These are phyloP conservation scores for Ogataea hybrid DNA, from an alignment of 1,139 yeast genomes.

Conservation along the genomic window DNA sequence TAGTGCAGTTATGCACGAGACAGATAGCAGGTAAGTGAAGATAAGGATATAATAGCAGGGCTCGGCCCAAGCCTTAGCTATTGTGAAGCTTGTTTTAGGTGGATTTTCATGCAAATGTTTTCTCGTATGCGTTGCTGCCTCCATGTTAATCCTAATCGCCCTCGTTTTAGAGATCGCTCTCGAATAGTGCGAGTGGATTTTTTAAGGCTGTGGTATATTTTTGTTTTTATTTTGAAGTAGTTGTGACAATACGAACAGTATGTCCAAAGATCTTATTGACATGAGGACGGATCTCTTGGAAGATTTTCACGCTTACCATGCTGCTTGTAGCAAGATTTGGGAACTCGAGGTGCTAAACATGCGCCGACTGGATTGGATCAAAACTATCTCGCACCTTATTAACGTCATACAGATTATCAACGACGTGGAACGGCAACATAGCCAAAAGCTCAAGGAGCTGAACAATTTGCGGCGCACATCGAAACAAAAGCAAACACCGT, in stretches of 20 bases:
- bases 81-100: too few relatives aligned
- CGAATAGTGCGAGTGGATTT: too few relatives aligned
- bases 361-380: slow-evolving; percentile 9
- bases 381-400: slow-evolving; percentile 12
- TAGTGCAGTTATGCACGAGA: neutral
- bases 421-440: slow-evolving; percentile 14
- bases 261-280: neutral
- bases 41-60: neutral
- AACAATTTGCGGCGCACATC: slow-evolving; percentile 6
- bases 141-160: too few relatives aligned
- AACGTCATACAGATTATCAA: slow-evolving; percentile 26
- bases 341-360: slow-evolving; percentile 10
- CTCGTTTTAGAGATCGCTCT: too few relatives aligned
- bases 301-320: slow-evolving; percentile 13
- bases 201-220: neutral
- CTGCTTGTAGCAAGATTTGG: slow-evolving; percentile 4
- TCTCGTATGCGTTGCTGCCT: too few relatives aligned
- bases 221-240: neutral
- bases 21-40: neutral
- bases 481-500: neutral
- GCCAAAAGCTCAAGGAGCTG: slow-evolving; percentile 4
- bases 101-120: too few relatives aligned
- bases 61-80: neutral
- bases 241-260: neutral
- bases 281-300: slow-evolving; percentile 2